Percentiles rank a stretch among this genome's conserved stretches.
Conservation (phyloP, 257 asterid genomes). For the Phtheirospermum japonicum region DNA sequence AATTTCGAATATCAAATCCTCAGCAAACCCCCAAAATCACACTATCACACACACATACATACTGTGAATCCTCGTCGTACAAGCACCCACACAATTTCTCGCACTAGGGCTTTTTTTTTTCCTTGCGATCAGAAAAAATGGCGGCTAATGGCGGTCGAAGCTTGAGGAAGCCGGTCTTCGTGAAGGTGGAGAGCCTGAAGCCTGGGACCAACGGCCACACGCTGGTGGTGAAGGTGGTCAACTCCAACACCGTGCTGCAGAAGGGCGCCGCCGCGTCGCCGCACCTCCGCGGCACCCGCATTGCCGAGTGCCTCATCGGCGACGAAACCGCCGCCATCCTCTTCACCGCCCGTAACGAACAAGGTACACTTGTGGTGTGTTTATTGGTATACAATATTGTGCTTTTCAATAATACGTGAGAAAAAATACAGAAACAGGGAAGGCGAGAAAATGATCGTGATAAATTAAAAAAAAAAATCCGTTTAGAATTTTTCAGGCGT, state of each 20-base stretch:
- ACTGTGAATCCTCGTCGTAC: conserved; percentile 6
- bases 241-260: conserved; percentile 41
- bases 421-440: background rate
- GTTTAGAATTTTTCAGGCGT: background rate
- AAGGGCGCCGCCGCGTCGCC: conserved; percentile 48
- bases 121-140: conserved; percentile 34
- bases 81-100: conserved; percentile 23
- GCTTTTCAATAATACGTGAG: background rate
- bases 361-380: conserved; percentile 38
- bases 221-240: conserved; percentile 52
- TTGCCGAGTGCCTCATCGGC: conserved; percentile 76
- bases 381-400: no score
- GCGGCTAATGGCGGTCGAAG: conserved; percentile 32
- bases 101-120: conserved; percentile 29
- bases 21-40: background rate
- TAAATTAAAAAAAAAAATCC: no score
- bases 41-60: background rate
- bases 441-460: background rate
- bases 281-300: conserved; percentile 50
- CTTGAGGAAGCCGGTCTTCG: conserved; percentile 58
- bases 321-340: conserved; percentile 71
- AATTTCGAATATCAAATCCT: conserved; percentile 1
- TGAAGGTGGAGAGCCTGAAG: conserved; percentile 53
- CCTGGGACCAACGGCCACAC: conserved; percentile 70
- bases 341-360: conserved; percentile 81